phyloP scores from a whole-genome alignment of 352 stramenopile genomes.

The Pythium angustatum region DNA sequence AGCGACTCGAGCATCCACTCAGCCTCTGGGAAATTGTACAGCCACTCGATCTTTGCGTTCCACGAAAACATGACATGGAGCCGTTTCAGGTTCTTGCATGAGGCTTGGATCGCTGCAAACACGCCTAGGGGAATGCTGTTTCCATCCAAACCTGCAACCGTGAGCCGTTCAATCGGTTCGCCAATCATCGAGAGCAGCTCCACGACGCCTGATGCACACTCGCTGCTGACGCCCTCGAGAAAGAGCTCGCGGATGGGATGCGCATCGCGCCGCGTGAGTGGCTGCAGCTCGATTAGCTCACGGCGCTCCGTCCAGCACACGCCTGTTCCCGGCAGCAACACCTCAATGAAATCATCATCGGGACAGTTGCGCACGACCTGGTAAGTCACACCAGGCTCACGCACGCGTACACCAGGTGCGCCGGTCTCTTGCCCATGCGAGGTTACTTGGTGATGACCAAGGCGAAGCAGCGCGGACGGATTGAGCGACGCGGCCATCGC shows the following conservation, averaged over 20 bases:
- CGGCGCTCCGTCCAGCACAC: slow-evolving; percentile 19
- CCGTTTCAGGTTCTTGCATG: slow-evolving; percentile 18
- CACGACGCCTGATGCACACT: background rate
- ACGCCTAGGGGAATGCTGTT: background rate
- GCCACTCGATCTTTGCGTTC: slow-evolving; percentile 6
- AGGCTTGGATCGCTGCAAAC: slow-evolving; percentile 5
- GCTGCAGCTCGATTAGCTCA: slow-evolving; percentile 16
- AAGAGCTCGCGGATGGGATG: slow-evolving; percentile 13
- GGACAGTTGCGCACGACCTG: slow-evolving; percentile 18
- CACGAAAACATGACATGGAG: background rate
- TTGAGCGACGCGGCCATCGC: slow-evolving; percentile 13
- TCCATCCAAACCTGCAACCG: background rate
- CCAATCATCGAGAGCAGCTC: slow-evolving; percentile 15
- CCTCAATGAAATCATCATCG: slow-evolving; percentile 20
- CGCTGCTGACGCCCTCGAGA: background rate
- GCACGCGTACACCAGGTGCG: slow-evolving; percentile 7
- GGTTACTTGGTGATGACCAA: slow-evolving; percentile 13
- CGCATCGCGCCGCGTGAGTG: background rate
- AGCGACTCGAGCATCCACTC: slow-evolving; percentile 13
- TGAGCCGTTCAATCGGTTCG: slow-evolving; percentile 4
- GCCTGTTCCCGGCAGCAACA: slow-evolving; percentile 18
- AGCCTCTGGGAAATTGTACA: background rate
- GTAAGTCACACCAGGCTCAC: slow-evolving; percentile 21
- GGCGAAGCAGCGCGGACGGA: slow-evolving; percentile 15
- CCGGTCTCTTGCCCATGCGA: background rate